These are phyloP conservation scores for Tricholoma terreum DNA, from an alignment of 768 basidiomycete genomes.

Conservation along the genomic window DNA sequence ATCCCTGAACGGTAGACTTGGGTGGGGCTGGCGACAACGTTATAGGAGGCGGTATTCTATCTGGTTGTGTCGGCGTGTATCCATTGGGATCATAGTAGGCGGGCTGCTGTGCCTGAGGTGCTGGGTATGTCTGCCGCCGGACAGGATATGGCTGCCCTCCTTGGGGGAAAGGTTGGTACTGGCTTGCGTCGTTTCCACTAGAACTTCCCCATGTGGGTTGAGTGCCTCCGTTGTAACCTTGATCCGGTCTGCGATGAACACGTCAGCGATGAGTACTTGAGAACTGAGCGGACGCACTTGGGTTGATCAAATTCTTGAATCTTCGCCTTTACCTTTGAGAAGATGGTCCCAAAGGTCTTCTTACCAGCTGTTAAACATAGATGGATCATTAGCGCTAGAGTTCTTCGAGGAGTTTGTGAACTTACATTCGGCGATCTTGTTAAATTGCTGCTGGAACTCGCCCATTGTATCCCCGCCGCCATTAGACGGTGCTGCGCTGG, in stretches of 20 bases:
- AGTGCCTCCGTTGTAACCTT: background rate
- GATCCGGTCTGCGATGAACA: conserved; percentile 1
- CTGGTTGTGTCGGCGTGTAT: conserved; percentile 6
- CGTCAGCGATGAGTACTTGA: background rate
- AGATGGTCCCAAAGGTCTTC: conserved; percentile 68
- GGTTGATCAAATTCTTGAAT: conserved; percentile 75
- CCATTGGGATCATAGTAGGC: conserved; percentile 32
- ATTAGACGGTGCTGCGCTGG: conserved; percentile 11
- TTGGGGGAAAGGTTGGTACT: conserved; percentile 2
- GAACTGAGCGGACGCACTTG: conserved; percentile 22
- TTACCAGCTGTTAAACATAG: conserved; percentile 54
- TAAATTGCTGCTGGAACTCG: conserved; percentile 74
- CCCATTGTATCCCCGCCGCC: conserved; percentile 45
- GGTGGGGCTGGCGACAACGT: background rate
- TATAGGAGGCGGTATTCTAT: conserved; percentile 3
- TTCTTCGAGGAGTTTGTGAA: conserved; percentile 1
- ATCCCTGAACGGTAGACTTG: conserved; percentile 10
- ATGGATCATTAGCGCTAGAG: background rate
- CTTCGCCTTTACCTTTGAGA: conserved; percentile 81
- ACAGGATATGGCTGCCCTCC: background rate
- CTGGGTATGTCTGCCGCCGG: background rate
- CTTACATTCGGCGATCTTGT: conserved; percentile 76
- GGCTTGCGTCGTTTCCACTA: conserved; percentile 9
- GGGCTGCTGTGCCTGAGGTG: conserved; percentile 18
- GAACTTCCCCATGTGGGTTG: conserved; percentile 12